Evolutionary conservation across 75 land plant species (phyloP), one percentile per base, ranked within the genome.

Genomic region (Adiantum capillusveneris): DNA sequence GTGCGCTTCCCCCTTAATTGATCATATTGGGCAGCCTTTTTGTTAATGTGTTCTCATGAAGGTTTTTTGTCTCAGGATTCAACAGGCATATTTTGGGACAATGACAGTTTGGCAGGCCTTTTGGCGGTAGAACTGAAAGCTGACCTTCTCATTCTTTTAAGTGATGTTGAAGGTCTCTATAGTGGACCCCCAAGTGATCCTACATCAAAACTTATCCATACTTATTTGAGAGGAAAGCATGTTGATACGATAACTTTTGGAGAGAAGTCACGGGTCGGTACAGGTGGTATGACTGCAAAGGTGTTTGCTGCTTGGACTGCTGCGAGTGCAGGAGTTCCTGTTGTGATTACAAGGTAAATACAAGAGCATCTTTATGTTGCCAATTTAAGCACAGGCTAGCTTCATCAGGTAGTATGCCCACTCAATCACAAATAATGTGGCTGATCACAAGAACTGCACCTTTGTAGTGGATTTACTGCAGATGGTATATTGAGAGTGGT

Each of bases 221-320:
- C 92, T 34, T 95, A 86, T 58, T 45, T 90, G 27, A 81, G 71
- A 60, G 85, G 79, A 42, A 83, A 76, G 57, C 99, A 90, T 71
- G 74, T 78, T 50, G 82, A 79, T 9, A 74, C 70, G 63, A 87
- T 95, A 6, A 90, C 97, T 19, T 95, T 95, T 70, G 99, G 99
- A 26, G 99, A 77, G 59, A 95, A 95, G 65, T 95, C 99, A 18
- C 75, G 97, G 46, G 68, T 86, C 41, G 99, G 99, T 46, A 57
- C 97, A 69, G 99, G 99, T 11, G 99, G 99, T 12, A 95, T 95
- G 99, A 82, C 85, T 65, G 96, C 99, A 13, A 95, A 95, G 68
- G 99, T 95, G 7, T 75, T 81, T 44, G 85, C 97, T 74, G 99
- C 99, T 36, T 74, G 75, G 39, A 41, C 67, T 70, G 90, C 95